Percentiles rank a stretch among this genome's conserved stretches.
Conservation (phyloP, 257 asterid genomes). For the Fraxinus excelsior region DNA sequence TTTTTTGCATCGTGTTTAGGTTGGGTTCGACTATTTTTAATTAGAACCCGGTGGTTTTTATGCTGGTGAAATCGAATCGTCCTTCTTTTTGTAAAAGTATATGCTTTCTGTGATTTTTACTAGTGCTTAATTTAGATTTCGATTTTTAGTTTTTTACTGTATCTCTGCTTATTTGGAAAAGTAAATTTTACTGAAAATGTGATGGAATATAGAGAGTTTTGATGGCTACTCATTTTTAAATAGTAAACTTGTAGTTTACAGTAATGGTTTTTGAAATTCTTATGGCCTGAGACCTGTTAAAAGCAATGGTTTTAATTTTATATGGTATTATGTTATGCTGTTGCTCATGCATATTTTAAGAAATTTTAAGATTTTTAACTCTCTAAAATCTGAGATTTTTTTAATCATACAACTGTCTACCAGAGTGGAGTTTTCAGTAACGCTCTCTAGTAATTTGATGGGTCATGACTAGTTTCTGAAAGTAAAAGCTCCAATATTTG, state of each 20-base stretch:
- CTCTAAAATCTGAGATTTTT: background rate
- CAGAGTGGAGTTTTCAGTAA: background rate
- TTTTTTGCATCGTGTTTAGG: conserved; percentile 24
- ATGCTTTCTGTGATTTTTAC: conserved; percentile 2
- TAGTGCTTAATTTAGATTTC: background rate
- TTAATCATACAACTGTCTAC: background rate
- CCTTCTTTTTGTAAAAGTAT: background rate
- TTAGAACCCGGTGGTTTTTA: conserved; percentile 7
- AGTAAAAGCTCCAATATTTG: conserved; percentile 19
- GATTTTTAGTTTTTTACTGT: conserved; percentile 16
- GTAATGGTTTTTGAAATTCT: background rate
- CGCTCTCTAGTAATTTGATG: conserved; percentile 3
- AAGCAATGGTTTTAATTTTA: background rate
- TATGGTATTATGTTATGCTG: background rate
- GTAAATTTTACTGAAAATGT: background rate
- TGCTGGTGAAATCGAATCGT: background rate
- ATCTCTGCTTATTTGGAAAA: background rate
- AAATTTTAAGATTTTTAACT: background rate
- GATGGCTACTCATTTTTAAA: background rate
- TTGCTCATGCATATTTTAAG: background rate
- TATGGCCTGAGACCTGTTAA: background rate
- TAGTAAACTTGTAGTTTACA: background rate
- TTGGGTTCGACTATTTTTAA: conserved; percentile 41
- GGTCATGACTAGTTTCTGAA: conserved; percentile 13
- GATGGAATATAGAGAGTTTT: background rate